phyloP scores from a whole-genome alignment of 345 rosid species.

The Salix purpurea region DNA sequence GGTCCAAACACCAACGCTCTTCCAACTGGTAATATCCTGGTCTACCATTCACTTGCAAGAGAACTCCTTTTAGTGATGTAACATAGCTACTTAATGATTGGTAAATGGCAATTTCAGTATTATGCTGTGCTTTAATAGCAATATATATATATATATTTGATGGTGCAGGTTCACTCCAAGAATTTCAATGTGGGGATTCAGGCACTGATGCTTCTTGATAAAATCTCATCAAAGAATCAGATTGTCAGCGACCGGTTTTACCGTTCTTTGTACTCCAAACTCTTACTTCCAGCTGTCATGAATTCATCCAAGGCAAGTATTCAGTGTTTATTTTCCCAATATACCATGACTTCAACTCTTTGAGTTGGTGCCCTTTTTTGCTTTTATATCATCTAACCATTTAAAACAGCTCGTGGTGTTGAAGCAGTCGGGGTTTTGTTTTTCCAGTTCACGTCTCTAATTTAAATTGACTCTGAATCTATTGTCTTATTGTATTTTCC shows the following conservation, averaged over 20 bases:
- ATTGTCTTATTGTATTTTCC: not conserved
- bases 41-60: slow-evolving; percentile 2
- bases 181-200: slow-evolving; percentile 94
- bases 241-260: slow-evolving; percentile 90
- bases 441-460: not conserved
- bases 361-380: too few relatives aligned
- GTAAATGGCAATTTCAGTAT: not conserved
- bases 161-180: slow-evolving; percentile 79
- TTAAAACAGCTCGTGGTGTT: too few relatives aligned
- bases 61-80: not conserved
- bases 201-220: slow-evolving; percentile 92
- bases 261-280: slow-evolving; percentile 88
- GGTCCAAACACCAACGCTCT: slow-evolving; percentile 82
- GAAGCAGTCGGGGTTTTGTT: not conserved
- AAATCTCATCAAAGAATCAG: slow-evolving; percentile 93
- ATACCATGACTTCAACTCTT: too few relatives aligned
- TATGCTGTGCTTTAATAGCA: slow-evolving; percentile 5
- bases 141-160: slow-evolving; percentile 9
- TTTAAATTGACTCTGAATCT: not conserved
- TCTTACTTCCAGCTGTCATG: slow-evolving; percentile 84
- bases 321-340: not conserved
- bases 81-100: not conserved
- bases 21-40: slow-evolving; percentile 57
- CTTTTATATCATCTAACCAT: too few relatives aligned
- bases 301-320: slow-evolving; percentile 86